Base-by-base conservation (phyloP, 805 yeast genomes). In the Saccharomycopsis fodiens region DNA sequence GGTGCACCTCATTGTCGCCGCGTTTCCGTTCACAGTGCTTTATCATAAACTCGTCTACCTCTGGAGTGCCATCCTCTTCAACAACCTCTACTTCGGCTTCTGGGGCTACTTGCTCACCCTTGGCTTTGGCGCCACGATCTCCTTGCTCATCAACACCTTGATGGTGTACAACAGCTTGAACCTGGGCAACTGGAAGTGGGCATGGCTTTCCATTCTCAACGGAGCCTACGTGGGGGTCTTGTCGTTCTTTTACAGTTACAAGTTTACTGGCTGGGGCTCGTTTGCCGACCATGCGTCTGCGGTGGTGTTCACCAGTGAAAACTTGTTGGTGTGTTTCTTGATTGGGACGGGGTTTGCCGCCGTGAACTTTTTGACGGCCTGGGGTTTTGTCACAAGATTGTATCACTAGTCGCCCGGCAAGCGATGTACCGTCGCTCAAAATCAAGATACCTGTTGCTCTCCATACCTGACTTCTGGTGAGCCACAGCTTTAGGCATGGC, bases 131-230 rank as follows among this genome's bases (percentile, higher is more conserved):
- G 35, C 42, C 4, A 19, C 54, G 19, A 55, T 57, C 22, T 29
- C 39, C 16, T 45, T 30, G 12, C n/a, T 45, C 12, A 34, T 35
- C 4, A 54, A 55, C 5, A 45, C 48, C 2, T 27, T 60, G 37
- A 55, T 57, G 46, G 39, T 57, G 25, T 54, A 57, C 39, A 50
- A 58, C 22, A 48, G 55, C 10, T 41, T 59, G 10, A 44, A 56
- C 22, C 50, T 54, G 16, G 63, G 63, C 15, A 55, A 59, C 37
- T 58, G 63, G 62, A 56, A 54, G 37, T 60, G 64, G 64, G 54
- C 53, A 5, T 59, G 63, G 63, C 47, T 52, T 19, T 46, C 57
- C 2, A 52, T 60, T 51, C 27, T 52, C 7, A 53, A 54, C 44
- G 63, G 63, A 3, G 40, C 52, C 4, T 48, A 58, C n/a, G 47